Conservation (phyloP, 129 eudicot species). For the Saposhnikovia divaricata region DNA sequence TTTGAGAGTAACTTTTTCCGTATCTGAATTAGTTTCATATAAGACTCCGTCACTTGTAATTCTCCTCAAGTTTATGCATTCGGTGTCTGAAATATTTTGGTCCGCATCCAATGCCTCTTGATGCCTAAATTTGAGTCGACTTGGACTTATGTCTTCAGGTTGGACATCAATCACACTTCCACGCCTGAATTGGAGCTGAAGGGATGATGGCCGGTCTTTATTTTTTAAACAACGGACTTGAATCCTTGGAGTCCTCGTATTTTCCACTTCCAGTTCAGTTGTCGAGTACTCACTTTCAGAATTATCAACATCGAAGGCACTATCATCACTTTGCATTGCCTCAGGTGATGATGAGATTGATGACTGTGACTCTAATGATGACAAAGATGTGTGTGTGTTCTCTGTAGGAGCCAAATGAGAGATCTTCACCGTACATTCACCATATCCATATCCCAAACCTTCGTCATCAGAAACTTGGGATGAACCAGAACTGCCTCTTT, state of each 20-base stretch:
- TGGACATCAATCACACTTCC: conserved; percentile 31
- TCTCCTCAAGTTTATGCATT: conserved; percentile 26
- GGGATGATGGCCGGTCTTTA: conserved; percentile 15
- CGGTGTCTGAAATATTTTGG: conserved; percentile 6
- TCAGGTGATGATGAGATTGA: background rate
- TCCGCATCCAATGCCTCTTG: conserved; percentile 25
- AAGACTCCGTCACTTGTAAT: conserved; percentile 18
- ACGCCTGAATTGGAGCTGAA: conserved; percentile 30
- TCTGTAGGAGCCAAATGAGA: background rate
- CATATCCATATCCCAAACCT: conserved; percentile 15
- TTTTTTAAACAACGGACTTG: conserved; percentile 20
- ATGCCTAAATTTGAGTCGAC: conserved; percentile 27
- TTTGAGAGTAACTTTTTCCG: conserved; percentile 30
- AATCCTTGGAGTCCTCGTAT: conserved; percentile 2
- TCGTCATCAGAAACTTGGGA: conserved; percentile 3
- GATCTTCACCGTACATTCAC: conserved; percentile 11
- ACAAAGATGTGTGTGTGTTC: too few species aligned
- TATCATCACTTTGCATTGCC: background rate
- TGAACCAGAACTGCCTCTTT: background rate
- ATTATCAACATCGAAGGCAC: background rate
- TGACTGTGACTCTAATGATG: background rate
- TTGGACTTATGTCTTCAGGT: conserved; percentile 25
- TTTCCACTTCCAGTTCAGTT: conserved; percentile 17
- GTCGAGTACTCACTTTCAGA: background rate
- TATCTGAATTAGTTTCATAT: conserved; percentile 6